Evolutionary conservation across 2,329 filamentous ascomycete species (phyloP).

Genomic region (Amauroascus verrucosus): DNA sequence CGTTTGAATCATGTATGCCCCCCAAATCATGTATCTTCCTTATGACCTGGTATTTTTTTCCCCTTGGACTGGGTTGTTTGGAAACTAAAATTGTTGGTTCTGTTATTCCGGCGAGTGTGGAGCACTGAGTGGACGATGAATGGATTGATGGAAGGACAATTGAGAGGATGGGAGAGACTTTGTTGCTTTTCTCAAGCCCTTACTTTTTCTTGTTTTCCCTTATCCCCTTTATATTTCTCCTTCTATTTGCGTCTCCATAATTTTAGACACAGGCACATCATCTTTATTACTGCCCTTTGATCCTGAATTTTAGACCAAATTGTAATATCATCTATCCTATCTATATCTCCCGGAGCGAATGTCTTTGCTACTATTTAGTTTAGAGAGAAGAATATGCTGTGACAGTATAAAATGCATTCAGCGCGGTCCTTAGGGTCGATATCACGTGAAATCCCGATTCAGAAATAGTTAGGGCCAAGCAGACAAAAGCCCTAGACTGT

Average conservation of each 20-base stretch:
- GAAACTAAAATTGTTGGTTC: constrained; percentile 3
- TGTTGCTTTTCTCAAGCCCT: neutral
- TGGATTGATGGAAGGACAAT: neutral
- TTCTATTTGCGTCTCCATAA: neutral
- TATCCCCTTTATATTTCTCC: neutral
- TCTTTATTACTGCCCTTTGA: constrained; percentile 13
- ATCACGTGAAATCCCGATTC: neutral
- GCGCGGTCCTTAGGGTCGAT: neutral
- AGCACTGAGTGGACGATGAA: neutral
- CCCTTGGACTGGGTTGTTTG: constrained; percentile 10
- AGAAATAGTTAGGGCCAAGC: constrained; percentile 4
- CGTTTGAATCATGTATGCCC: constrained; percentile 31
- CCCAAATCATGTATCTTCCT: constrained; percentile 35
- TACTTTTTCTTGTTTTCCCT: neutral
- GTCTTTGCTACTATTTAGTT: neutral
- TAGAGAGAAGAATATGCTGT: too few relatives aligned
- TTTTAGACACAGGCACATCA: constrained; percentile 5
- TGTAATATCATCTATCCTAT: constrained; percentile 22
- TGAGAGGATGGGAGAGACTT: constrained; percentile 7
- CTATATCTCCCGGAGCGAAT: constrained; percentile 6
- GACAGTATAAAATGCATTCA: neutral
- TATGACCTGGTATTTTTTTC: constrained; percentile 10
- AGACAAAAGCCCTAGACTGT: constrained; percentile 4
- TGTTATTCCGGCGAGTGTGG: constrained; percentile 10
- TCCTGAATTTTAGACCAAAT: constrained; percentile 7